Base-by-base conservation (phyloP, 164 flowering plant genomes). In the Paratinospora sagittata region DNA sequence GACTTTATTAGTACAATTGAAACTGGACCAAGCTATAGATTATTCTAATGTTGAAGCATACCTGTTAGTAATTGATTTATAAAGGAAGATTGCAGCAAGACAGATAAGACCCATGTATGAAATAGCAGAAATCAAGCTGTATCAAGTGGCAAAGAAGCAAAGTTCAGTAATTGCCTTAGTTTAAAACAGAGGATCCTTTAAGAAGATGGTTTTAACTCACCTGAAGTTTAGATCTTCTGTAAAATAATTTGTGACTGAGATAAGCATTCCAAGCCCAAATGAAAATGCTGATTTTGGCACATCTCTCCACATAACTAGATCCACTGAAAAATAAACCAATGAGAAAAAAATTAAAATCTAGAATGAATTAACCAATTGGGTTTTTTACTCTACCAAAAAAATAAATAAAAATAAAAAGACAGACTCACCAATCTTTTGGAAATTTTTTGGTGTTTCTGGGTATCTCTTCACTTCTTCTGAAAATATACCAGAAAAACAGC, bases 261-360 rank as follows among this genome's bases (percentile, higher is more conserved):
- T 67, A 61, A 92, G 88, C 73, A 89, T 80, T 68, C 98, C 97
- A 23, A 84, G 57, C 27, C 93, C 93, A 76, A 92, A 94, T 3
- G 86, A 73, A 13, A 92, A 80, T 70, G 93, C 88, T 14, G 98
- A 90, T 83, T 78, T 90, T 11, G 91, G 80, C 47, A 86, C 81
- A 73, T 94, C 91, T 82, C 84, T 92, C 98, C 98, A 94, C 97
- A 94, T 89, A 1, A 94, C 83, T 65, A 94, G 72, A 81, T 94
- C 94, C 81, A 86, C 98, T 92, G 84, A 63, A 71, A 52, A 71
- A 23, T 67, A 21, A 6, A 65, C 39, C 52, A 71, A 27, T 5
- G 24, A 70, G 19, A 27, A 36, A 63, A 17, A 70, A 63, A 34
- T 19, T 19, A 33, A 60, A 65, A 24, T 65, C 26, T 36, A 0